phyloP scores from a whole-genome alignment of 202 grass and related monocot genomes.

The Panicum virgatum region DNA sequence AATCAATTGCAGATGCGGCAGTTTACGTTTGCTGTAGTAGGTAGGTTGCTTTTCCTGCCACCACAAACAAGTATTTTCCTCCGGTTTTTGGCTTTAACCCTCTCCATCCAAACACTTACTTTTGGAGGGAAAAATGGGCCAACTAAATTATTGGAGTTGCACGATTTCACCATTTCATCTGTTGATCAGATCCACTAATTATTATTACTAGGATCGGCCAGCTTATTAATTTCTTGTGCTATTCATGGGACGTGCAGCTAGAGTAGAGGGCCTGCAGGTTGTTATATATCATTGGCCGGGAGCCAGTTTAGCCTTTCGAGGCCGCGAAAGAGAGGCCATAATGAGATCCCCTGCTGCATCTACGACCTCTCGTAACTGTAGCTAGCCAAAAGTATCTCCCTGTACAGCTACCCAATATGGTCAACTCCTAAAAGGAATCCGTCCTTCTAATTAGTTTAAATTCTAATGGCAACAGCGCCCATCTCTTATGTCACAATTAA shows the following conservation, averaged over 20 bases:
- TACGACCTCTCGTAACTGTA: constrained; percentile 9
- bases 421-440: constrained; percentile 38
- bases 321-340: constrained; percentile 35
- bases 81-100: not conserved
- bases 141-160: not conserved
- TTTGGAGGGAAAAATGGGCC: not conserved
- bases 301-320: constrained; percentile 55
- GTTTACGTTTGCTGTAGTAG: too few species aligned
- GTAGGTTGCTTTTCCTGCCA: not conserved
- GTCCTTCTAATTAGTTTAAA: not conserved
- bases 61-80: not conserved
- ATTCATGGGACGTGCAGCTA: constrained; percentile 24
- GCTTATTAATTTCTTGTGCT: constrained; percentile 11
- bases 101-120: not conserved
- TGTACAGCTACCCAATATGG: not conserved
- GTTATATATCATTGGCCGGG: not conserved
- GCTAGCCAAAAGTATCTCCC: constrained; percentile 21
- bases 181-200: not conserved
- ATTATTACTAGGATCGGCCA: not conserved
- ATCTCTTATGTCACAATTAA: not conserved
- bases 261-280: not conserved
- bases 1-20: too few species aligned
- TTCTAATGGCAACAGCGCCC: not conserved
- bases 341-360: not conserved
- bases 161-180: not conserved